Evolutionary conservation across 768 basidiomycete species (phyloP).

Genomic region (Tremella fuciformis): DNA sequence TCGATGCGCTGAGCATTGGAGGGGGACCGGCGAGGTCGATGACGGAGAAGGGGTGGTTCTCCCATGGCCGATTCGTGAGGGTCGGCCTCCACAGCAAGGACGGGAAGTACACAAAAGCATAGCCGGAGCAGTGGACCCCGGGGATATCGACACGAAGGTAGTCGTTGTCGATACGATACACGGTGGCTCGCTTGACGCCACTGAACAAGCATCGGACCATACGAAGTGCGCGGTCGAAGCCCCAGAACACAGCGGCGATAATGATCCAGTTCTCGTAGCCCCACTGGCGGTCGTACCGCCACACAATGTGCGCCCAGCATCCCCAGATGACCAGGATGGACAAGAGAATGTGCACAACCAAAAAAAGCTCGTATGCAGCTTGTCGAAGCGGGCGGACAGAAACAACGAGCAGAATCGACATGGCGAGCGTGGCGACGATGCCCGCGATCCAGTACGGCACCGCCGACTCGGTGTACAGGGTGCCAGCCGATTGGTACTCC

Average conservation of each 20-base stretch:
- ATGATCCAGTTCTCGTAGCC: conserved; percentile 21
- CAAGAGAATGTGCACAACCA: conserved; percentile 20
- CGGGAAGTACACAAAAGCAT: conserved; percentile 13
- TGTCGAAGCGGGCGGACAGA: conserved; percentile 12
- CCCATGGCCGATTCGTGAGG: conserved; percentile 13
- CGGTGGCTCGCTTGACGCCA: conserved; percentile 8
- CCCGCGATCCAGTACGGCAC: conserved; percentile 21
- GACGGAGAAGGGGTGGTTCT: conserved; percentile 18
- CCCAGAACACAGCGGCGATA: conserved; percentile 16
- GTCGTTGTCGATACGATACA: conserved; percentile 10
- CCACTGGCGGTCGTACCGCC: conserved; percentile 13
- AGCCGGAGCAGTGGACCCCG: conserved; percentile 8
- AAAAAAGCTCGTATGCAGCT: conserved; percentile 18
- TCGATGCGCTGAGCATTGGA: no score
- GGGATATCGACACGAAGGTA: conserved; percentile 14
- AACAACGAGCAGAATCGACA: conserved; percentile 10
- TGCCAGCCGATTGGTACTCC: no score
- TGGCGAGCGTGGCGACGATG: conserved; percentile 14
- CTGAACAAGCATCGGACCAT: conserved; percentile 4
- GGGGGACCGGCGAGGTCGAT: no score
- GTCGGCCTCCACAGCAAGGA: no score
- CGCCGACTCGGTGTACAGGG: not conserved
- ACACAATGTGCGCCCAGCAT: conserved; percentile 18
- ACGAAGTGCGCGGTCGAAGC: conserved; percentile 13
- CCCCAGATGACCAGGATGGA: conserved; percentile 16